Evolutionary conservation across 441 rosid species (phyloP).

Genomic region (Erodium moschatum): DNA sequence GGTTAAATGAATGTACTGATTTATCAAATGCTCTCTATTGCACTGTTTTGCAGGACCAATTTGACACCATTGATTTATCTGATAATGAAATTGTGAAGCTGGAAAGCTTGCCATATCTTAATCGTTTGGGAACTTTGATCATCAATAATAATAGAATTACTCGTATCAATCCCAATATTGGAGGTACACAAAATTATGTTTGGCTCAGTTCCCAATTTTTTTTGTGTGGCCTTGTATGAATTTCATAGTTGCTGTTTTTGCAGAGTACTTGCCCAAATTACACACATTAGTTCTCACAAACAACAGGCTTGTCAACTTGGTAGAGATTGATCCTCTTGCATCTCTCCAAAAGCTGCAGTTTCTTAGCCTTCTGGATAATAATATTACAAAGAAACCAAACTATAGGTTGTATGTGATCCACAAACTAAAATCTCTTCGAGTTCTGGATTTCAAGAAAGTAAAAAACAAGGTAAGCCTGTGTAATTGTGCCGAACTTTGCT

Average conservation of each 20-base stretch:
- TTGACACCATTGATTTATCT: slow-evolving; percentile 86
- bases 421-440: slow-evolving; percentile 73
- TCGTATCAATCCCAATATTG: slow-evolving; percentile 74
- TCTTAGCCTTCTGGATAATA: slow-evolving; percentile 85
- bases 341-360: slow-evolving; percentile 78
- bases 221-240: background rate
- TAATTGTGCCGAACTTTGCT: slow-evolving; percentile 11
- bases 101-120: slow-evolving; percentile 79
- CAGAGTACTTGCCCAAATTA: slow-evolving; percentile 83
- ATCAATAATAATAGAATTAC: slow-evolving; percentile 87
- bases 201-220: background rate
- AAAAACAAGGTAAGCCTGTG: slow-evolving; percentile 63
- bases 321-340: slow-evolving; percentile 86
- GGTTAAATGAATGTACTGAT: background rate
- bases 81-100: slow-evolving; percentile 99
- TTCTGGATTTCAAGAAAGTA: slow-evolving; percentile 87
- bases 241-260: slow-evolving; percentile 14
- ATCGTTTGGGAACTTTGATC: slow-evolving; percentile 78
- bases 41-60: slow-evolving; percentile 68
- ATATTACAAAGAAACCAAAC: slow-evolving; percentile 76
- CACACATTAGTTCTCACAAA: slow-evolving; percentile 83
- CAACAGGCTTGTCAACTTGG: slow-evolving; percentile 93
- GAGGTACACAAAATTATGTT: slow-evolving; percentile 39
- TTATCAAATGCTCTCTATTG: background rate
- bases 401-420: slow-evolving; percentile 83